Evolutionary conservation across 441 rosid species (phyloP).

Genomic region (Bruguiera hainesii): DNA sequence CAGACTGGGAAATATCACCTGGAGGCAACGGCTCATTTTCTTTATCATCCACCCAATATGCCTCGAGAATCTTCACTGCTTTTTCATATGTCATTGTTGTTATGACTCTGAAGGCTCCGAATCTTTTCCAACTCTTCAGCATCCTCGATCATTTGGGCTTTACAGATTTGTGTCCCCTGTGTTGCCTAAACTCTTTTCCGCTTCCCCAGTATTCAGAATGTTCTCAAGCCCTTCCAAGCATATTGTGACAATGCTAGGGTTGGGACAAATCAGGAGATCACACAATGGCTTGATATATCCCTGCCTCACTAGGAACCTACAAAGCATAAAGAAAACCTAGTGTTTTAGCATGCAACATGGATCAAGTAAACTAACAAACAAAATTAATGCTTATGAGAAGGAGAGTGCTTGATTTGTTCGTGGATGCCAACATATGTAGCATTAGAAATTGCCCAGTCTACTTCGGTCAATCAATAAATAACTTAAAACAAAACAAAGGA

Average conservation of each 20-base stretch:
- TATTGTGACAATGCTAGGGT: conserved; percentile 60
- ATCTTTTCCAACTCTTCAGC: conserved; percentile 58
- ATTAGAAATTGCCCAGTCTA: conserved; percentile 64
- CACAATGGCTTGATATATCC: conserved; percentile 67
- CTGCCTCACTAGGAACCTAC: conserved; percentile 49
- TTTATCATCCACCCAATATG: conserved; percentile 66
- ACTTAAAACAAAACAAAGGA: no score
- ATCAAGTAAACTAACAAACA: neutral
- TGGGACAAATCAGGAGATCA: conserved; percentile 60
- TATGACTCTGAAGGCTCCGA: conserved; percentile 55
- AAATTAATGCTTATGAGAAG: neutral
- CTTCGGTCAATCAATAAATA: conserved; percentile 22
- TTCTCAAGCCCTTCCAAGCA: conserved; percentile 67
- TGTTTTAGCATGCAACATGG: neutral
- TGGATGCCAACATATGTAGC: conserved; percentile 63
- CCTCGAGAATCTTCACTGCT: conserved; percentile 56
- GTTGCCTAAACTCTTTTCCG: conserved; percentile 41
- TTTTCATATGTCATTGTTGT: conserved; percentile 53
- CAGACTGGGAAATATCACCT: conserved; percentile 41
- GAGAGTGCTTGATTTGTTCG: conserved; percentile 55
- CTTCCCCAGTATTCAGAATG: conserved; percentile 67
- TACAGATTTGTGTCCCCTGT: conserved; percentile 40
- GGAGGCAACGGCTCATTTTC: conserved; percentile 47
- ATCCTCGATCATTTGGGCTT: conserved; percentile 60
- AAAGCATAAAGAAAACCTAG: neutral